Evolutionary conservation across 139 green algal genomes (phyloP).

Genomic region (Coccomyxa sp.): DNA sequence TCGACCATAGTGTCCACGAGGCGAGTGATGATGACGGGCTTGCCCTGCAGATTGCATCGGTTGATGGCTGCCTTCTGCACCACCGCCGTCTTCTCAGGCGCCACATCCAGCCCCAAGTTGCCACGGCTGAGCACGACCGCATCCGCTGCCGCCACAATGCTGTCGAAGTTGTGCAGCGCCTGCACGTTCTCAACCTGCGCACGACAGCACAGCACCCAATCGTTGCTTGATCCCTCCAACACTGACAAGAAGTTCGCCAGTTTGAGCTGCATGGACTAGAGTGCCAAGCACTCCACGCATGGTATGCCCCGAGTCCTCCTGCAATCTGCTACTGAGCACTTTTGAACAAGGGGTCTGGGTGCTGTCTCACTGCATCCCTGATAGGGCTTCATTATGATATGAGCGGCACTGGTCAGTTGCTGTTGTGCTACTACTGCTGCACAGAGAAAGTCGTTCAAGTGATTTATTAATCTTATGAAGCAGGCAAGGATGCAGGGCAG

Average conservation of each 20-base stretch:
- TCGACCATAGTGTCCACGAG: slow-evolving; percentile 88
- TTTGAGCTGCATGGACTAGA: not conserved
- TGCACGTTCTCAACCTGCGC: slow-evolving; percentile 35
- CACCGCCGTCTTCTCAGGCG: slow-evolving; percentile 64
- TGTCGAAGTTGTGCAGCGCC: slow-evolving; percentile 42
- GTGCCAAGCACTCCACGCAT: not conserved
- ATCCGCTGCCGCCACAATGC: slow-evolving; percentile 65
- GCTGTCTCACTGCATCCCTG: no score
- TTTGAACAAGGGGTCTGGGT: no score
- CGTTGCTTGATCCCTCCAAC: not conserved
- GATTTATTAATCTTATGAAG: no score
- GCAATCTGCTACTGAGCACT: no score
- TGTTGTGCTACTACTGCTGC: no score
- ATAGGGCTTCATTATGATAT: no score
- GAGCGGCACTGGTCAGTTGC: no score
- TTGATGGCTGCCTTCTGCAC: slow-evolving; percentile 49
- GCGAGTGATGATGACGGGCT: slow-evolving; percentile 80
- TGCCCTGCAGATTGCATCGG: slow-evolving; percentile 57
- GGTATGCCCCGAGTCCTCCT: no score
- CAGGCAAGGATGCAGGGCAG: no score
- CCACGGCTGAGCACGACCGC: slow-evolving; percentile 75
- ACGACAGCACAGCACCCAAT: not conserved
- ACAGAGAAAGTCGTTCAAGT: no score
- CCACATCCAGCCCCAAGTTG: slow-evolving; percentile 81
- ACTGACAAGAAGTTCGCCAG: not conserved